phyloP scores from a whole-genome alignment of 768 basidiomycete genomes.

The Multifurca ochricompacta region DNA sequence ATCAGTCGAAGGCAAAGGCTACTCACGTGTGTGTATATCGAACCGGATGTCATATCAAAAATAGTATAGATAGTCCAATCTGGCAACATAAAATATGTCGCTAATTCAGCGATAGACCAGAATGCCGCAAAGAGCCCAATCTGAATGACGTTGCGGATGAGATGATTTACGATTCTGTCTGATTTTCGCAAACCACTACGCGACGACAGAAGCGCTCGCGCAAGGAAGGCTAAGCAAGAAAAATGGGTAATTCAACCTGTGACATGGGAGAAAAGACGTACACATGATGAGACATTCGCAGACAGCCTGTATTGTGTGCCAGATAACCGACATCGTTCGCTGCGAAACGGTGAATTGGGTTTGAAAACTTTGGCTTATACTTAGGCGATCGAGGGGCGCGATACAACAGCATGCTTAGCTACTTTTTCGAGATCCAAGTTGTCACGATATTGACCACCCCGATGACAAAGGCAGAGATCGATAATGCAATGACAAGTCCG shows the following conservation, averaged over 20 bases:
- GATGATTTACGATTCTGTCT: neutral
- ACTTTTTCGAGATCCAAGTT: neutral
- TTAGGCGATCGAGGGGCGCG: neutral
- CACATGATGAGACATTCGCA: conserved; percentile 1
- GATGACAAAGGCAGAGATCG: neutral
- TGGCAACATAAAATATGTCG: neutral
- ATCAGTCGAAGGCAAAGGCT: neutral
- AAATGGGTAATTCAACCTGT: neutral
- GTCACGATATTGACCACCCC: neutral
- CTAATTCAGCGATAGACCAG: neutral
- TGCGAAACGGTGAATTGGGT: neutral
- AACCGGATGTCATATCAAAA: conserved; percentile 1
- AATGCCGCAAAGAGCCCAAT: neutral
- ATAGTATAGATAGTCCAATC: neutral
- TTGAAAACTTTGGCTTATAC: neutral
- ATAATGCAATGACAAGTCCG: neutral
- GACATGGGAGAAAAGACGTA: neutral
- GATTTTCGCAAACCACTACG: neutral
- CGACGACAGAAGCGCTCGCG: neutral
- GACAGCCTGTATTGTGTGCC: neutral
- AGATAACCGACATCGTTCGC: neutral
- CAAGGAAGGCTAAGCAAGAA: neutral
- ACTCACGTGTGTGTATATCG: conserved; percentile 8
- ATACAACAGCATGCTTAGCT: neutral
- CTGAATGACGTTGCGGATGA: conserved; percentile 3